These are phyloP conservation scores for Chaetomiaceae sp. DNA, from an alignment of 2,329 filamentous ascomycete species.

Conservation along the genomic window DNA sequence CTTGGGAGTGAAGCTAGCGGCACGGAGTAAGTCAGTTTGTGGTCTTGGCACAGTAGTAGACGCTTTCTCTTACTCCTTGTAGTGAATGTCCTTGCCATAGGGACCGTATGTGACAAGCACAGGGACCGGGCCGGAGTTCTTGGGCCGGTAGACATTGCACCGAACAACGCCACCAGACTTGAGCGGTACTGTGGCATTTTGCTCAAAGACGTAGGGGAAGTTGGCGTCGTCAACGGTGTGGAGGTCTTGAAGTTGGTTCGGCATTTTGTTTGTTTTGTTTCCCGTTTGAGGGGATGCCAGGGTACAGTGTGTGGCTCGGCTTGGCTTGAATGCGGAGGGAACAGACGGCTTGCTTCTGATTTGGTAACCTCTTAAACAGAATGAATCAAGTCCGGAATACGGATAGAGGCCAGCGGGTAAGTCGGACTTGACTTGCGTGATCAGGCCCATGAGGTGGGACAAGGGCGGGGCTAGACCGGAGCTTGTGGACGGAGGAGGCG, in stretches of 20 bases:
- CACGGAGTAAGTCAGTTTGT: slow-evolving; percentile 16
- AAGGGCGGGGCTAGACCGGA: not conserved
- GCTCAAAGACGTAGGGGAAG: slow-evolving; percentile 21
- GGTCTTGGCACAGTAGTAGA: no score
- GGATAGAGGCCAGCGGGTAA: no score
- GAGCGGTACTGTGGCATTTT: slow-evolving; percentile 29
- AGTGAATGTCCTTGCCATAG: slow-evolving; percentile 68
- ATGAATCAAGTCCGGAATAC: no score
- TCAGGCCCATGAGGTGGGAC: no score
- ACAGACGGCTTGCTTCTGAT: no score
- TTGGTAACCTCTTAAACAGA: no score
- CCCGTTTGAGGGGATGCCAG: no score
- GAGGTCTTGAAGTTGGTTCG: not conserved
- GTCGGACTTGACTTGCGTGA: no score
- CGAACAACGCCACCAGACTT: slow-evolving; percentile 26
- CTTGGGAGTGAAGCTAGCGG: slow-evolving; percentile 28
- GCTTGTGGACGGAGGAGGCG: not conserved
- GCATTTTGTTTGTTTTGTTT: not conserved
- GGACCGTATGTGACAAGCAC: slow-evolving; percentile 68
- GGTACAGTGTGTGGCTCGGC: no score
- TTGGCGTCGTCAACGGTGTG: slow-evolving; percentile 3
- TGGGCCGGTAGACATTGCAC: slow-evolving; percentile 30
- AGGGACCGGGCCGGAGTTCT: slow-evolving; percentile 34
- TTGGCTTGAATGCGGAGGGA: no score
- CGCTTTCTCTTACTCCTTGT: slow-evolving; percentile 31